Evolutionary conservation across 345 rosid species (phyloP).

Genomic region (Alliaria petiolata): DNA sequence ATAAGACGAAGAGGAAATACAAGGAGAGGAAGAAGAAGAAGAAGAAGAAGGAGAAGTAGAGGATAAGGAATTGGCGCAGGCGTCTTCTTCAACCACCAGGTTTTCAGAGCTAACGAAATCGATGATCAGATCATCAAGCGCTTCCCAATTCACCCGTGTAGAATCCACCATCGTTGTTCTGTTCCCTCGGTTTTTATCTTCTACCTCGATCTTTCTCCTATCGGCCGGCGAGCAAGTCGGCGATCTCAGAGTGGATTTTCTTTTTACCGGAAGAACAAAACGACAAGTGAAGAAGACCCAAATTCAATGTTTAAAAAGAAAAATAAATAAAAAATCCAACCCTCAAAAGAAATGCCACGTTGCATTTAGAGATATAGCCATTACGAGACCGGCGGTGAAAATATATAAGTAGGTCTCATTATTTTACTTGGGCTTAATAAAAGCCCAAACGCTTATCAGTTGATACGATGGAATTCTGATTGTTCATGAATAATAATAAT

Average conservation of each 20-base stretch:
- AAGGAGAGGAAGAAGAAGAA: constrained; percentile 44
- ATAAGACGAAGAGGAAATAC: constrained; percentile 63
- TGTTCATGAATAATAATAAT: too few species aligned
- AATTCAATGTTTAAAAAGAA: background rate
- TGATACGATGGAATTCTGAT: too few species aligned
- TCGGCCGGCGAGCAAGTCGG: background rate
- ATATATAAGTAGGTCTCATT: background rate
- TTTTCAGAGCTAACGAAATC: constrained; percentile 88
- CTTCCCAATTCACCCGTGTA: constrained; percentile 81
- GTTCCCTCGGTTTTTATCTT: constrained; percentile 4
- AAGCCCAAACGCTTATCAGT: too few species aligned
- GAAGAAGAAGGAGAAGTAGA: constrained; percentile 43
- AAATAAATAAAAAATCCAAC: too few species aligned
- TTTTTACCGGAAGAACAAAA: background rate
- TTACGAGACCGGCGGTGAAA: background rate
- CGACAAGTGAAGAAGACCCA: background rate
- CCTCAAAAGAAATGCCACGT: constrained; percentile 14
- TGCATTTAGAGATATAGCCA: background rate
- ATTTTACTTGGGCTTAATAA: background rate
- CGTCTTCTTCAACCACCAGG: constrained; percentile 47
- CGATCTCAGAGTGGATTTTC: background rate
- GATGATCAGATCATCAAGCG: constrained; percentile 74
- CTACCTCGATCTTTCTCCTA: background rate
- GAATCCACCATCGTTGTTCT: constrained; percentile 61
- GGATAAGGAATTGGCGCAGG: constrained; percentile 23